Evolutionary conservation across 2,329 filamentous ascomycete species (phyloP).

Genomic region (Elsinoe ampelina): DNA sequence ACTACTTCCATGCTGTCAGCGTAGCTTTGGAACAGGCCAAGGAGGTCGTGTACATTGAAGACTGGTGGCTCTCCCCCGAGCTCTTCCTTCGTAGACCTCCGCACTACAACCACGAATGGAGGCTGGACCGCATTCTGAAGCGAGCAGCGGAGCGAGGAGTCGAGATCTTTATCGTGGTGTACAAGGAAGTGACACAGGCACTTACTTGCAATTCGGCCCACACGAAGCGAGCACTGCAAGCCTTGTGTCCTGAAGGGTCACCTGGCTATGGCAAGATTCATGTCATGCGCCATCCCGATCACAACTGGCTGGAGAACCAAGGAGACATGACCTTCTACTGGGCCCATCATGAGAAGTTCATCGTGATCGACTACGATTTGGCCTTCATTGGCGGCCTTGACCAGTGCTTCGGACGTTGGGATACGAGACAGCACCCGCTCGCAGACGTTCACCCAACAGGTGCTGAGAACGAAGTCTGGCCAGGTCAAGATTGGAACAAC

Average conservation of each 20-base stretch:
- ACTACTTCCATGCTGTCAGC: conserved; percentile 92
- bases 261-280: conserved; percentile 82
- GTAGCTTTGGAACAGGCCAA: conserved; percentile 79
- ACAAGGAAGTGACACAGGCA: conserved; percentile 60
- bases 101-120: conserved; percentile 71
- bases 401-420: conserved; percentile 93
- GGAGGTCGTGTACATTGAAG: conserved; percentile 89
- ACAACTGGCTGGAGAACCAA: conserved; percentile 87
- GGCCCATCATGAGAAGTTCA: conserved; percentile 96
- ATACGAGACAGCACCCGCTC: conserved; percentile 72
- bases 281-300: conserved; percentile 85
- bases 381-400: conserved; percentile 94
- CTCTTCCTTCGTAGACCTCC: conserved; percentile 79
- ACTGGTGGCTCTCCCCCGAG: conserved; percentile 95
- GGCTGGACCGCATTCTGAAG: conserved; percentile 79
- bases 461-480: conserved; percentile 75
- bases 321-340: conserved; percentile 97
- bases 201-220: conserved; percentile 87
- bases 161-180: conserved; percentile 87
- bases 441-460: conserved; percentile 81
- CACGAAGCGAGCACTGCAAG: conserved; percentile 76
- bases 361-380: conserved; percentile 82
- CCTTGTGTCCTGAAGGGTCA: conserved; percentile 69
- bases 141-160: conserved; percentile 83
- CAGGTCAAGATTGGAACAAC: conserved; percentile 97